Evolutionary conservation across 306 rosid genomes (phyloP).

Genomic region (Cucumis melo): DNA sequence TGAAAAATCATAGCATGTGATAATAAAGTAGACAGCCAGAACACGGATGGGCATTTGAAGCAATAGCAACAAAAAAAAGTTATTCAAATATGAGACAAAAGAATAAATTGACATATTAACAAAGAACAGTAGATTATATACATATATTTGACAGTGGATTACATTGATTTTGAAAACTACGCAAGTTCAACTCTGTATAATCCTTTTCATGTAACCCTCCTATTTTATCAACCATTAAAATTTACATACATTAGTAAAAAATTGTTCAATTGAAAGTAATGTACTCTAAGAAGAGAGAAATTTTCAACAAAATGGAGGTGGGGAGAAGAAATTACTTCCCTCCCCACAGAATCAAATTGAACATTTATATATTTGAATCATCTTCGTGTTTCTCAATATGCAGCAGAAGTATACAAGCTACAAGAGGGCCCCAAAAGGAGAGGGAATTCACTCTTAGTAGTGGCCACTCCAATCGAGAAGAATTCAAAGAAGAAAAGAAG

Average conservation of each 20-base stretch:
- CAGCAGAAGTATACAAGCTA: slow-evolving; percentile 3
- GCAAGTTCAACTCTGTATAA: not conserved
- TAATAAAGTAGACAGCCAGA: not conserved
- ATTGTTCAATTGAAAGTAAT: not conserved
- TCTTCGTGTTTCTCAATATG: not conserved
- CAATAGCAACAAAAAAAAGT: not conserved
- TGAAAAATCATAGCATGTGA: not conserved
- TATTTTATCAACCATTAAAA: not conserved
- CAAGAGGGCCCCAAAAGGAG: not conserved
- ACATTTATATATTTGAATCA: not conserved
- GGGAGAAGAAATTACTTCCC: slow-evolving; percentile 3
- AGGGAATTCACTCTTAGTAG: not conserved
- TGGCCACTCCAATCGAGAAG: not conserved
- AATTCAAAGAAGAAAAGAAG: not conserved
- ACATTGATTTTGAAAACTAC: not conserved
- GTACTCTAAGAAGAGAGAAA: not conserved
- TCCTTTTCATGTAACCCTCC: not conserved
- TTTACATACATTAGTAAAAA: not conserved
- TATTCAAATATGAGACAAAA: not conserved
- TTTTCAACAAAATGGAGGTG: slow-evolving; percentile 3
- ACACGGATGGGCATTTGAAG: not conserved
- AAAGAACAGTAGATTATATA: not conserved
- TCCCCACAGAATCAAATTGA: slow-evolving; percentile 3
- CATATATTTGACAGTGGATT: not conserved
- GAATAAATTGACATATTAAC: not conserved